phyloP scores from a whole-genome alignment of 306 rosid species.

The Glycine latifolia region DNA sequence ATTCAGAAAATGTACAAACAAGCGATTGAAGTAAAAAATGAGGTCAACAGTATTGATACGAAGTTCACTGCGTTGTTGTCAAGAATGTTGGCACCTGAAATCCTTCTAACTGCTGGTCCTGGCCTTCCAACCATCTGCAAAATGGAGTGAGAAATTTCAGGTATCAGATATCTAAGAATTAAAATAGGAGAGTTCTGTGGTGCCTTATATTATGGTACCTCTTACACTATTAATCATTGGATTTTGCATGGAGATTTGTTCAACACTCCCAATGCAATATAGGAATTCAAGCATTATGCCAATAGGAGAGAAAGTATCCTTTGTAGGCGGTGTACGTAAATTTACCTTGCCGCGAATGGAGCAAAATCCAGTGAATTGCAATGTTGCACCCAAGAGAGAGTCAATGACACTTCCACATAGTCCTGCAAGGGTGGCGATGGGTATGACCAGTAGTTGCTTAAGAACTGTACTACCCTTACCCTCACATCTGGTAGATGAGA shows the following conservation, averaged over 20 bases:
- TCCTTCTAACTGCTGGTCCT: slow-evolving; percentile 79
- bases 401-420: slow-evolving; percentile 80
- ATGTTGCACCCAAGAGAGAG: slow-evolving; percentile 94
- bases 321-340: background rate
- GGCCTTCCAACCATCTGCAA: slow-evolving; percentile 91
- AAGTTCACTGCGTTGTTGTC: slow-evolving; percentile 92
- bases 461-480: slow-evolving; percentile 50
- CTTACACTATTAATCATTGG: slow-evolving; percentile 22
- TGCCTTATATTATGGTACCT: background rate
- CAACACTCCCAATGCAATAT: slow-evolving; percentile 15
- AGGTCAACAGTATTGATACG: slow-evolving; percentile 76
- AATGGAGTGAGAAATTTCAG: slow-evolving; percentile 30
- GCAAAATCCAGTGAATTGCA: slow-evolving; percentile 93
- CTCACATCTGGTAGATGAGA: slow-evolving; percentile 62
- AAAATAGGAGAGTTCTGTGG: background rate
- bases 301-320: slow-evolving; percentile 2
- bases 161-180: slow-evolving; percentile 25
- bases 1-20: slow-evolving; percentile 66
- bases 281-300: slow-evolving; percentile 23
- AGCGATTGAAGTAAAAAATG: slow-evolving; percentile 67
- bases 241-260: slow-evolving; percentile 27
- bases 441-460: slow-evolving; percentile 84
- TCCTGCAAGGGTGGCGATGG: slow-evolving; percentile 78
- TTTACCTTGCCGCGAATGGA: slow-evolving; percentile 81
- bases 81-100: slow-evolving; percentile 76